phyloP scores from a whole-genome alignment of 768 basidiomycete genomes.

The Agrocybe praecox region DNA sequence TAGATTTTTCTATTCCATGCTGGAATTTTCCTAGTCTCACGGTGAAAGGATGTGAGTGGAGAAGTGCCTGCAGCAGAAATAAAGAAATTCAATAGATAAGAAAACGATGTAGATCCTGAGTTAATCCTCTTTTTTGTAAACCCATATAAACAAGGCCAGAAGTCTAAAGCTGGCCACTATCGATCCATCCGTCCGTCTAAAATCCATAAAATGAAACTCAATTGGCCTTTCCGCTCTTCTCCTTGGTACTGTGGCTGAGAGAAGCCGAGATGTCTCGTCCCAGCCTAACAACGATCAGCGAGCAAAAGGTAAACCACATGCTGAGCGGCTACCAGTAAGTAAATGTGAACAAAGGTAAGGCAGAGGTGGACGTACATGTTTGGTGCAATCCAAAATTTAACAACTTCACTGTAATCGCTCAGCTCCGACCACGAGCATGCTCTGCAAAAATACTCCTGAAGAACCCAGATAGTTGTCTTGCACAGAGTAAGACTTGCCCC shows the following conservation, averaged over 20 bases:
- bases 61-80: background rate
- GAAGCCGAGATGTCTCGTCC: constrained; percentile 34
- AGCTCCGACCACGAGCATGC: constrained; percentile 62
- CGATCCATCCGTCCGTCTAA: constrained; percentile 5
- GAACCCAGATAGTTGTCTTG: constrained; percentile 75
- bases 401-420: constrained; percentile 47
- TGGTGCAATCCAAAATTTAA: constrained; percentile 68
- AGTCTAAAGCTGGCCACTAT: constrained; percentile 5
- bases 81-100: background rate
- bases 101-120: background rate
- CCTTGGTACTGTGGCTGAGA: constrained; percentile 14
- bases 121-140: background rate
- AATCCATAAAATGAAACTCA: constrained; percentile 9
- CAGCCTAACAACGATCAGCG: constrained; percentile 35
- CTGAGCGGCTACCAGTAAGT: constrained; percentile 11
- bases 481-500: constrained; percentile 71
- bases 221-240: constrained; percentile 3
- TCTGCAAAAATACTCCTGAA: constrained; percentile 75
- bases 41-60: background rate
- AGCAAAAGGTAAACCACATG: constrained; percentile 33
- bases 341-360: background rate
- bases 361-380: constrained; percentile 53
- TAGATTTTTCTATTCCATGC: background rate
- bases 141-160: background rate
- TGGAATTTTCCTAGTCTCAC: background rate